Evolutionary conservation across 306 rosid species (phyloP).

Genomic region (Delonix regia): DNA sequence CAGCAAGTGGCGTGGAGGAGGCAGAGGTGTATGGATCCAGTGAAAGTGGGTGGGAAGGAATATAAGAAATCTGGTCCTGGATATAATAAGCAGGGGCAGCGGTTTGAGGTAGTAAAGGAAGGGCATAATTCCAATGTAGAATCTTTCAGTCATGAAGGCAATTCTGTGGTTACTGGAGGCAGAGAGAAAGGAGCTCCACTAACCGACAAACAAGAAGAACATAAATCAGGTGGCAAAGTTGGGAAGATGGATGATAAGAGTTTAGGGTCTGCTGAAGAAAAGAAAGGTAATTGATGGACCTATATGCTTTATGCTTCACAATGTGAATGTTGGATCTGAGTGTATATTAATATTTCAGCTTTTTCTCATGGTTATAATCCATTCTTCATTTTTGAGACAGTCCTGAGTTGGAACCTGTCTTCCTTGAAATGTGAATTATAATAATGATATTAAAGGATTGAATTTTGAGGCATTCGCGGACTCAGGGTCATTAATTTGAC

Average conservation of each 20-base stretch:
- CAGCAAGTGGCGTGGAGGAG: slow-evolving; percentile 82
- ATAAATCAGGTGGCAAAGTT: slow-evolving; percentile 51
- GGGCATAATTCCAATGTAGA: slow-evolving; percentile 57
- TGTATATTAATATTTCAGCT: slow-evolving; percentile 1
- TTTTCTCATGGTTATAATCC: slow-evolving; percentile 18
- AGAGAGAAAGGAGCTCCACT: slow-evolving; percentile 55
- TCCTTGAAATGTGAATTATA: neutral
- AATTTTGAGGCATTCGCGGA: slow-evolving; percentile 27
- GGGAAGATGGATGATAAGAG: slow-evolving; percentile 52
- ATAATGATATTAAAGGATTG: slow-evolving; percentile 5
- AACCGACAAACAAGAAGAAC: slow-evolving; percentile 50
- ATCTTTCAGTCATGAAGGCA: slow-evolving; percentile 51
- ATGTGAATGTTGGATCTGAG: slow-evolving; percentile 6
- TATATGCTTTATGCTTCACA: neutral
- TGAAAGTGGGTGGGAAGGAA: slow-evolving; percentile 62
- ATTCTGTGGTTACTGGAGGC: slow-evolving; percentile 39
- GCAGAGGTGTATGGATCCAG: slow-evolving; percentile 69
- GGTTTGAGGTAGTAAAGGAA: slow-evolving; percentile 61
- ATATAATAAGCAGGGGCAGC: slow-evolving; percentile 61
- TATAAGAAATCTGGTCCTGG: slow-evolving; percentile 63
- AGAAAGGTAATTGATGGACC: slow-evolving; percentile 53
- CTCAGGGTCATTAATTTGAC: neutral
- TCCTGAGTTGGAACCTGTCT: slow-evolving; percentile 1
- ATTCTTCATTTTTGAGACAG: neutral
- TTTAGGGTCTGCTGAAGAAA: slow-evolving; percentile 45